Percentiles rank a stretch among this genome's conserved stretches.
Conservation (phyloP, 2,329 filamentous ascomycete genomes). For the Talaromyces rugulosus region DNA sequence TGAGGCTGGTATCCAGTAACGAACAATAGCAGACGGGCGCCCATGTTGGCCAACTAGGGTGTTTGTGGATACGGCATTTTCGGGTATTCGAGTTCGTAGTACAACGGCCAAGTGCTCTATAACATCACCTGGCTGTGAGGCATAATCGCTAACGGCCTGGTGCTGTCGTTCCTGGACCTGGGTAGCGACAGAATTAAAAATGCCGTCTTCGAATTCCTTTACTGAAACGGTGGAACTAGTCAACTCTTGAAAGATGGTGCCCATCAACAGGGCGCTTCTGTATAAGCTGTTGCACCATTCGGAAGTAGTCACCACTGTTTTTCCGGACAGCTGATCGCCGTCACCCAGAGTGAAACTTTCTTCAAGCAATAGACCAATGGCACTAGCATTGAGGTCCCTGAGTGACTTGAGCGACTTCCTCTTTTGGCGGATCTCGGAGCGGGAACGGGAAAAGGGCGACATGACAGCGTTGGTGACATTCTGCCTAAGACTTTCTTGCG, state of each 20-base stretch:
- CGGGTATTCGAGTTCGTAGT: constrained; percentile 64
- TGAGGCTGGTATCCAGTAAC: constrained; percentile 83
- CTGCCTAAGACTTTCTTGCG: background rate
- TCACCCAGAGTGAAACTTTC: constrained; percentile 10
- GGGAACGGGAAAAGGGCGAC: constrained; percentile 7
- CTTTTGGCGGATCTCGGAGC: constrained; percentile 4
- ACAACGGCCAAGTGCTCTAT: constrained; percentile 49
- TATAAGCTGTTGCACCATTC: constrained; percentile 5
- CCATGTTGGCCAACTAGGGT: constrained; percentile 62
- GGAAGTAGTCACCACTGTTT: background rate
- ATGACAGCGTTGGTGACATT: constrained; percentile 4
- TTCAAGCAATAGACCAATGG: constrained; percentile 11
- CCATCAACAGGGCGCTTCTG: constrained; percentile 9
- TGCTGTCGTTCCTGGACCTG: constrained; percentile 2
- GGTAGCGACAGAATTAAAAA: constrained; percentile 5
- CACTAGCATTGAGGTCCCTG: constrained; percentile 9
- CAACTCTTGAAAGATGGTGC: constrained; percentile 4
- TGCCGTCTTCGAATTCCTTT: constrained; percentile 7
- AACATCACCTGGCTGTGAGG: constrained; percentile 12
- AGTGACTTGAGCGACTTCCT: constrained; percentile 1
- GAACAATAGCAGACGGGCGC: constrained; percentile 67
- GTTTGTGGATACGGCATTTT: constrained; percentile 58
- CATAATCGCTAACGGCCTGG: background rate
- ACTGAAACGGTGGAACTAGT: background rate
- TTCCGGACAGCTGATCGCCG: constrained; percentile 2